phyloP scores from a whole-genome alignment of 257 asterid genomes.

The Fraxinus anomala region DNA sequence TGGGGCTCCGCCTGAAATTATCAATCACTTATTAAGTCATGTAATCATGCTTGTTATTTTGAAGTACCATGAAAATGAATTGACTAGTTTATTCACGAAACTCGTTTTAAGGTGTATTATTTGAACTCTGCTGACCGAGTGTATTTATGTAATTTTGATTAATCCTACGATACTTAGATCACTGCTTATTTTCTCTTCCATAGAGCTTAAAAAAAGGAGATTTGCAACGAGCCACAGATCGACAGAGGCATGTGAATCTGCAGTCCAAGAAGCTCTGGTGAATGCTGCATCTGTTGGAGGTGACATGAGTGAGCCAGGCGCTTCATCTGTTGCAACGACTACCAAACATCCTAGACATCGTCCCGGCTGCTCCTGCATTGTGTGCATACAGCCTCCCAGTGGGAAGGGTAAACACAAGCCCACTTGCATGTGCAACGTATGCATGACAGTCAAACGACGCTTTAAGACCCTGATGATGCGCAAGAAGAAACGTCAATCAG shows the following conservation, averaged over 20 bases:
- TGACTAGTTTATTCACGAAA: neutral
- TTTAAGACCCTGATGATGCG: slow-evolving; percentile 98
- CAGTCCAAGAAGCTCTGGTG: slow-evolving; percentile 42
- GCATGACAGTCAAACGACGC: slow-evolving; percentile 95
- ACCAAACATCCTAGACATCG: slow-evolving; percentile 95
- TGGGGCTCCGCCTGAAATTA: neutral
- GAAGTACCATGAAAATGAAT: neutral
- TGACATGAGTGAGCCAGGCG: slow-evolving; percentile 45
- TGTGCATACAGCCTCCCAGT: slow-evolving; percentile 99
- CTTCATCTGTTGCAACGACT: slow-evolving; percentile 67
- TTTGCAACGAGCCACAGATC: slow-evolving; percentile 44
- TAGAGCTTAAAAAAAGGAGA: slow-evolving; percentile 64
- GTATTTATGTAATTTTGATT: neutral
- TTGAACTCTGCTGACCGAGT: neutral
- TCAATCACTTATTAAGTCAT: neutral
- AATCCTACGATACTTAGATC: neutral
- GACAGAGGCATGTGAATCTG: slow-evolving; percentile 42
- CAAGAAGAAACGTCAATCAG: slow-evolving; percentile 90
- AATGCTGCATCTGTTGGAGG: slow-evolving; percentile 43
- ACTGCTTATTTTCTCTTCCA: slow-evolving; percentile 13
- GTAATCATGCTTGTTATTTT: neutral
- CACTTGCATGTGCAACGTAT: slow-evolving; percentile 87
- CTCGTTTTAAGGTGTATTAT: neutral
- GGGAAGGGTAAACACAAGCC: slow-evolving; percentile 99
- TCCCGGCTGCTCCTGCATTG: slow-evolving; percentile 97